phyloP scores from a whole-genome alignment of 129 eudicot species.

The Flaveria sonorensis region DNA sequence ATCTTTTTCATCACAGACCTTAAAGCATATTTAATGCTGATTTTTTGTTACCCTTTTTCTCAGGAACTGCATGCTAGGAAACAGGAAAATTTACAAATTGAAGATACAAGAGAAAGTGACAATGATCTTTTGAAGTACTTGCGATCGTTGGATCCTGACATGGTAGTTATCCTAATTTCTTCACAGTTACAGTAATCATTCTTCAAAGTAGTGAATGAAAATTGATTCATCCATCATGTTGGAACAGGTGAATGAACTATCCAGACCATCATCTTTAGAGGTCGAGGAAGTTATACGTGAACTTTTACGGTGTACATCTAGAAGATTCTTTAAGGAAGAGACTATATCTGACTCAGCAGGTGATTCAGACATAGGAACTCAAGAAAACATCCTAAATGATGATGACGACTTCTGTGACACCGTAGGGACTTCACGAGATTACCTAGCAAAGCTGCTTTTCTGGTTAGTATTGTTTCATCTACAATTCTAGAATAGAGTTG shows the following conservation, averaged over 20 bases:
- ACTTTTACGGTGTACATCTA: slow-evolving; percentile 65
- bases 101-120: slow-evolving; percentile 49
- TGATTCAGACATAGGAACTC: slow-evolving; percentile 36
- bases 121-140: slow-evolving; percentile 76
- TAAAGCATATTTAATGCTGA: slow-evolving; percentile 18
- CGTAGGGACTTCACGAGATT: slow-evolving; percentile 76
- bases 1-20: neutral
- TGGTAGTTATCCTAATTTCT: slow-evolving; percentile 46
- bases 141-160: slow-evolving; percentile 69
- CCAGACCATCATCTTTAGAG: slow-evolving; percentile 81
- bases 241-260: slow-evolving; percentile 75
- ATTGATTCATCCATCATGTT: slow-evolving; percentile 14
- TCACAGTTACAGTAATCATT: neutral
- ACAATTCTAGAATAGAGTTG: slow-evolving; percentile 4
- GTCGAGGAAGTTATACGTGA: slow-evolving; percentile 84
- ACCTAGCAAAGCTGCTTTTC: slow-evolving; percentile 91
- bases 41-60: no score
- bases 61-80: slow-evolving; percentile 66
- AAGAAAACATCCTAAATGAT: slow-evolving; percentile 40
- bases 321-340: slow-evolving; percentile 60
- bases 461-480: slow-evolving; percentile 55
- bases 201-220: neutral
- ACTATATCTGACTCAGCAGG: slow-evolving; percentile 29
- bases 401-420: slow-evolving; percentile 51
- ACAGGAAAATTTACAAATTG: slow-evolving; percentile 62